Percentiles rank a stretch among this genome's conserved stretches.
Conservation (phyloP, 345 rosid species). For the Moricandia moricandioides region DNA sequence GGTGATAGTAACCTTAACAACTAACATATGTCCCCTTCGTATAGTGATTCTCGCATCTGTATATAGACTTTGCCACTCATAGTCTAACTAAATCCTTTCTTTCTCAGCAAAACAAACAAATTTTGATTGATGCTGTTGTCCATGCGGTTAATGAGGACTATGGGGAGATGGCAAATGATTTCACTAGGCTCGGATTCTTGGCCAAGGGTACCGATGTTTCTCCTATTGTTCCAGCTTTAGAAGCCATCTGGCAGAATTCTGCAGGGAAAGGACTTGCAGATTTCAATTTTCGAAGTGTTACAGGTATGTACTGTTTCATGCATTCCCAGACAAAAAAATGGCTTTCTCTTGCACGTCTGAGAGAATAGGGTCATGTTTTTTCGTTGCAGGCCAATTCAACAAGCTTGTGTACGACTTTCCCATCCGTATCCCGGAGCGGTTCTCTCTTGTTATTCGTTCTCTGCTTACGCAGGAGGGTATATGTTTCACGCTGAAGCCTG, state of each 20-base stretch:
- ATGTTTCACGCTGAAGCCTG: constrained; percentile 90
- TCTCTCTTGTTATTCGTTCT: constrained; percentile 94
- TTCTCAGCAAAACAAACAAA: constrained; percentile 96
- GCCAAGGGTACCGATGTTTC: constrained; percentile 91
- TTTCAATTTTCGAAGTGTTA: constrained; percentile 91
- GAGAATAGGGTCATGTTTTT: constrained; percentile 5
- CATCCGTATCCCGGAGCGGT: constrained; percentile 95
- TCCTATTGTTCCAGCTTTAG: constrained; percentile 94
- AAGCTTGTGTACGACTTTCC: constrained; percentile 89
- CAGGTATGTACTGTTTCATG: constrained; percentile 48
- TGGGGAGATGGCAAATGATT: constrained; percentile 98
- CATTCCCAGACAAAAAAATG: background rate
- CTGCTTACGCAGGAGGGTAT: constrained; percentile 93
- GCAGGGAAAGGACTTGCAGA: constrained; percentile 86
- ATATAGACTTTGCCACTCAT: background rate
- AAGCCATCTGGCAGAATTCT: constrained; percentile 98
- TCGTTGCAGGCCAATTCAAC: constrained; percentile 73
- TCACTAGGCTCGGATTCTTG: constrained; percentile 98
- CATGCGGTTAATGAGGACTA: constrained; percentile 99
- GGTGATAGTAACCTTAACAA: background rate
- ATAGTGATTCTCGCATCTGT: background rate
- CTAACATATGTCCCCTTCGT: background rate
- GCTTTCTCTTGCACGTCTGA: constrained; percentile 7
- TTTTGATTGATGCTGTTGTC: constrained; percentile 93
- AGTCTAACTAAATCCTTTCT: constrained; percentile 16